Evolutionary conservation across 2,329 filamentous ascomycete species (phyloP).

Genomic region (Dactylonectria estremocensis): DNA sequence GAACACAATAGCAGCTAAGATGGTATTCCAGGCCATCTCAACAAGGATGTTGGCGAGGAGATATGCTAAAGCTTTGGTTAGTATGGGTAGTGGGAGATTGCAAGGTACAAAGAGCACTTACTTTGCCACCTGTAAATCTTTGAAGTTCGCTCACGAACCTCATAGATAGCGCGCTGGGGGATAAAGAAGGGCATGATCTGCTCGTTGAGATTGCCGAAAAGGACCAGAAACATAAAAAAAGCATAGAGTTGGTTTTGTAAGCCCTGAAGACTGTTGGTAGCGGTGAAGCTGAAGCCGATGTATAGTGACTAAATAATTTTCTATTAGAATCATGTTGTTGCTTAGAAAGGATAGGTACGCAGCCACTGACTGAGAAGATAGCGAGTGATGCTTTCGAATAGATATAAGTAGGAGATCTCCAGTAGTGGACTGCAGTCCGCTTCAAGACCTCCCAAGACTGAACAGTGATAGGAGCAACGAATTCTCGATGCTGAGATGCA

Average conservation of each 20-base stretch:
- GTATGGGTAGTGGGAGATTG: not conserved
- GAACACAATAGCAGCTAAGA: conserved; percentile 72
- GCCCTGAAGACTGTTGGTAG: conserved; percentile 72
- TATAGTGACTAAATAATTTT: conserved; percentile 61
- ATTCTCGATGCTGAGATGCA: conserved; percentile 15
- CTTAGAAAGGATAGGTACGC: not conserved
- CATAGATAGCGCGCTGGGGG: conserved; percentile 83
- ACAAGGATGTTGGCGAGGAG: conserved; percentile 72
- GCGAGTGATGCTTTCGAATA: conserved; percentile 70
- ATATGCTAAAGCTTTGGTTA: conserved; percentile 55
- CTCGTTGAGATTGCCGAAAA: conserved; percentile 80
- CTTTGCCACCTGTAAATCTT: conserved; percentile 74
- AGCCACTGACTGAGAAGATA: conserved; percentile 53
- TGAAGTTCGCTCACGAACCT: conserved; percentile 85
- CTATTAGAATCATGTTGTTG: not conserved
- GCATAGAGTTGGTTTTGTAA: conserved; percentile 89
- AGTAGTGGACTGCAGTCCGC: conserved; percentile 62
- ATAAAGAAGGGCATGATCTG: conserved; percentile 90
- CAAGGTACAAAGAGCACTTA: not conserved
- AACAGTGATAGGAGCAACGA: conserved; percentile 69
- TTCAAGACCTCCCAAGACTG: conserved; percentile 77
- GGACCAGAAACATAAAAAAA: conserved; percentile 85
- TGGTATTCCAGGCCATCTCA: conserved; percentile 76
- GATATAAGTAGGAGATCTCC: conserved; percentile 21
- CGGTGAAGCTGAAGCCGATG: conserved; percentile 75